Evolutionary conservation across 805 yeast genomes (phyloP).

Genomic region (Wickerhamia fluorescens): DNA sequence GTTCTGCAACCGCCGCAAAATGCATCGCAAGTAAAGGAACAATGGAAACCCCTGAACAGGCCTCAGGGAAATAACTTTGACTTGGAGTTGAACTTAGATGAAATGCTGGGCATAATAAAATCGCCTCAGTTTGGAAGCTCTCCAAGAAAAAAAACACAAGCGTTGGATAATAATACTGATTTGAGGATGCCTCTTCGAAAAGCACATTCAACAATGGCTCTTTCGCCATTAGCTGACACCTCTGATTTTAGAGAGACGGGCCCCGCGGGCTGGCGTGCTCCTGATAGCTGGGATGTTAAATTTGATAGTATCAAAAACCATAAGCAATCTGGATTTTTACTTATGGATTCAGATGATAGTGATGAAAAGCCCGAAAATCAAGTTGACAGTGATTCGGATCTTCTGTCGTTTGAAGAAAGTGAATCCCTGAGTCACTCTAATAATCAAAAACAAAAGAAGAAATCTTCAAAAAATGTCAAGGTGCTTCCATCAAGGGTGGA

Average conservation of each 20-base stretch:
- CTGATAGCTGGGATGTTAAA: conserved; percentile 45
- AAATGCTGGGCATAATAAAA: conserved; percentile 46
- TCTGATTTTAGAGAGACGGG: conserved; percentile 3
- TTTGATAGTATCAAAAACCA: conserved; percentile 10
- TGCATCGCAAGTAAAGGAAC: conserved; percentile 8
- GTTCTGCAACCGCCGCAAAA: conserved; percentile 4
- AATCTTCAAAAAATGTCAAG: not conserved
- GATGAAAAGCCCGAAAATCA: conserved; percentile 4
- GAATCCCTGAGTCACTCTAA: conserved; percentile 2
- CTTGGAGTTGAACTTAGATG: conserved; percentile 42
- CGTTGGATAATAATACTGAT: no score
- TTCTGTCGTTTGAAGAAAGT: not conserved
- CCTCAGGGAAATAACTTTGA: conserved; percentile 19
- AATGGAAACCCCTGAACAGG: no score
- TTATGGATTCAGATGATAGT: conserved; percentile 12
- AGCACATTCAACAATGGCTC: conserved; percentile 4
- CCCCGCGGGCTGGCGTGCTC: conserved; percentile 34
- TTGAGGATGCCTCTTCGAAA: no score
- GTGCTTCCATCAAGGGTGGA: not conserved
- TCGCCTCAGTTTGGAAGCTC: conserved; percentile 3
- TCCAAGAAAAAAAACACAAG: conserved; percentile 4
- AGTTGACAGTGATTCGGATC: not conserved
- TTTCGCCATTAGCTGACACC: conserved; percentile 1
- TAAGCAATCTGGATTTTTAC: conserved; percentile 2
- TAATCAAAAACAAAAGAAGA: conserved; percentile 3